These are phyloP conservation scores for Fraxinus dipetala DNA, from an alignment of 305 asterid species.

Conservation along the genomic window DNA sequence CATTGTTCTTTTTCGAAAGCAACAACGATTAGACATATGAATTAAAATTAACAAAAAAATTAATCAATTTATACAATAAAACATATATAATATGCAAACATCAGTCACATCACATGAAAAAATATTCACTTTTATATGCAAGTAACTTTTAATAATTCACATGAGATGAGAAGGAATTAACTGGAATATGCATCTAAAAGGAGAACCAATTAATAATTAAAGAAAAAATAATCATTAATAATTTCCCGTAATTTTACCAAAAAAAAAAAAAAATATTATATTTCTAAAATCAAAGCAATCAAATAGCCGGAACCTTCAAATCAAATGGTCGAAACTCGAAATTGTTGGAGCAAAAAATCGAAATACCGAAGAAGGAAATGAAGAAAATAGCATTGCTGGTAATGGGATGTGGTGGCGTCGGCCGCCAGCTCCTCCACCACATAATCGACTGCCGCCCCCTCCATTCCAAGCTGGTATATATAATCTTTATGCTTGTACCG, in stretches of 20 bases:
- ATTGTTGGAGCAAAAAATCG: background rate
- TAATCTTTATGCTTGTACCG: background rate
- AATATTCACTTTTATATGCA: background rate
- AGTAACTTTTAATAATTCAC: background rate
- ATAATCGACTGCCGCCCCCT: slow-evolving; percentile 71
- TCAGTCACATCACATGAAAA: background rate
- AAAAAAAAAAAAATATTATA: too few relatives aligned
- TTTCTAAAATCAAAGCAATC: background rate
- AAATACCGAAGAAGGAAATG: slow-evolving; percentile 31
- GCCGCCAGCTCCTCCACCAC: slow-evolving; percentile 84
- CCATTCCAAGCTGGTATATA: slow-evolving; percentile 59
- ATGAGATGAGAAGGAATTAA: background rate
- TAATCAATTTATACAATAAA: background rate
- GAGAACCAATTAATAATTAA: background rate
- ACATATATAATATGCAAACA: background rate
- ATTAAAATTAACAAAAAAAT: background rate
- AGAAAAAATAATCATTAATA: background rate
- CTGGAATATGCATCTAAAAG: background rate
- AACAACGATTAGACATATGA: background rate
- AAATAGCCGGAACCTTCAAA: background rate
- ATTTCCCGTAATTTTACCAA: background rate
- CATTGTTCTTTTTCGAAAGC: background rate
- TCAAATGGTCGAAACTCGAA: background rate
- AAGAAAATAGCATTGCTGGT: slow-evolving; percentile 54
- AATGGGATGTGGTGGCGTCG: slow-evolving; percentile 96